Conservation (phyloP, 139 green algal species). For the Volvox reticuliferus region DNA sequence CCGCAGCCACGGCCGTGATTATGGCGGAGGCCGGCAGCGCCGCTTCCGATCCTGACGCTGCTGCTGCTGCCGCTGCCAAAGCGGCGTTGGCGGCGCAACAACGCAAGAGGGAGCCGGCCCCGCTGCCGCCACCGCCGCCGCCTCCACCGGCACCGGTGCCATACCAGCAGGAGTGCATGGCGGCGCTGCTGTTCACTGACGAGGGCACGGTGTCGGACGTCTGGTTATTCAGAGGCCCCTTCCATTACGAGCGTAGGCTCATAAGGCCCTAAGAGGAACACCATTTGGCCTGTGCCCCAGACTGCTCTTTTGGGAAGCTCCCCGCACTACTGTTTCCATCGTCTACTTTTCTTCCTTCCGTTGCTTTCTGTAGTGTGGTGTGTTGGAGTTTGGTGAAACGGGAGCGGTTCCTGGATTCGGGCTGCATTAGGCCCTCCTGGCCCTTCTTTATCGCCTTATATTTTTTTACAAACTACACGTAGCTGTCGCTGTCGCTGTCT, state of each 20-base stretch:
- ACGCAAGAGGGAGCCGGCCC: not conserved
- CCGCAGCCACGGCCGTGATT: conserved; percentile 29
- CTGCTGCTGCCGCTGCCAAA: not conserved
- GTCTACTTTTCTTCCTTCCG: too few relatives aligned
- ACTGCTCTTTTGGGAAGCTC: too few relatives aligned
- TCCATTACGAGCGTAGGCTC: conserved; percentile 22
- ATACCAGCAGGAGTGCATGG: conserved; percentile 47
- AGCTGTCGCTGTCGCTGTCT: too few relatives aligned
- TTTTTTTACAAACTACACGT: too few relatives aligned
- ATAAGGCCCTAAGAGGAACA: conserved; percentile 16
- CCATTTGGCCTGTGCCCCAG: too few relatives aligned
- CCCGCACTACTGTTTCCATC: too few relatives aligned
- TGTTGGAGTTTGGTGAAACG: too few relatives aligned
- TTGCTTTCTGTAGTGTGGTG: too few relatives aligned
- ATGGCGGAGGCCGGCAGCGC: not conserved
- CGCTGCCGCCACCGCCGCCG: not conserved
- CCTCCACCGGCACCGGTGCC: not conserved
- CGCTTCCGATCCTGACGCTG: not conserved
- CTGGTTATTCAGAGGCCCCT: conserved; percentile 36
- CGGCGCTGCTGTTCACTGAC: conserved; percentile 40
- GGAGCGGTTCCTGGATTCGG: too few relatives aligned
- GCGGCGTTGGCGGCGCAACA: too few relatives aligned
- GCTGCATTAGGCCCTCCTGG: too few relatives aligned
- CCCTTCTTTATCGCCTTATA: too few relatives aligned
- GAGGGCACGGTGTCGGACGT: conserved; percentile 23